Base-by-base conservation (phyloP, 202 grass and related monocot species). In the Setaria italica region DNA sequence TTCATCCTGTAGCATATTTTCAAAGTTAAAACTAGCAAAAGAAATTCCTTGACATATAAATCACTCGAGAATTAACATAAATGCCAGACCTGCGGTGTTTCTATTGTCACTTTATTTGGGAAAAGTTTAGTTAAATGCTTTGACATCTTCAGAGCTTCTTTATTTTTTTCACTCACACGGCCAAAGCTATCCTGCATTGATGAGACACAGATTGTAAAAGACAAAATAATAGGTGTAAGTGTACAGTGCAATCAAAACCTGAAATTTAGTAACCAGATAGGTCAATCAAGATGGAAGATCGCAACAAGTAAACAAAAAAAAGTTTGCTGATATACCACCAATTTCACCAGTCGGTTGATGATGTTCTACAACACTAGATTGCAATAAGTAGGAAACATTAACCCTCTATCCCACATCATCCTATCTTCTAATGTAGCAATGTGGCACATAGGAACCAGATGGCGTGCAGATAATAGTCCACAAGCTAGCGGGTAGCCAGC, bases 81-180 rank as follows among this genome's bases (percentile, higher is more conserved):
- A 57, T 81, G 14, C 32, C 45, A 79, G 58, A 98, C 96, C 91
- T 92, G 91, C 11, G 96, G 96, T 88, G 84, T 21, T 54, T 96
- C 91, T 56, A 99, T 92, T 43, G 90, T 92, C 87, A 96, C 90
- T 87, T 96, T 99, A 78, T 92, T 96, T 59, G 93, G 96, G 85
- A 99, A 96, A 82, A 96, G 85, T 76, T 95, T 96, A 72, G 86
- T 86, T 12, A 99, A 73, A 91, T 96, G 91, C 80, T 95, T 99
- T 21, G 88, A 87, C 62, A 79, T 86, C 80, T 96, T 96, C 60
- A 82, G 81, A 32, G 88, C 83, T 68, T 99, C 93, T 94, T 99
- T 99, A 34, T 80, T 95, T 91, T 94, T 99, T 73, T 99, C 96
- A 85, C 83, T 91, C 68, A 76, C 69, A 74, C 87, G 89, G 67